Evolutionary conservation across 1,139 yeast species (phyloP), one percentile per base, ranked within the genome.

Genomic region (Yarrowia galli): DNA sequence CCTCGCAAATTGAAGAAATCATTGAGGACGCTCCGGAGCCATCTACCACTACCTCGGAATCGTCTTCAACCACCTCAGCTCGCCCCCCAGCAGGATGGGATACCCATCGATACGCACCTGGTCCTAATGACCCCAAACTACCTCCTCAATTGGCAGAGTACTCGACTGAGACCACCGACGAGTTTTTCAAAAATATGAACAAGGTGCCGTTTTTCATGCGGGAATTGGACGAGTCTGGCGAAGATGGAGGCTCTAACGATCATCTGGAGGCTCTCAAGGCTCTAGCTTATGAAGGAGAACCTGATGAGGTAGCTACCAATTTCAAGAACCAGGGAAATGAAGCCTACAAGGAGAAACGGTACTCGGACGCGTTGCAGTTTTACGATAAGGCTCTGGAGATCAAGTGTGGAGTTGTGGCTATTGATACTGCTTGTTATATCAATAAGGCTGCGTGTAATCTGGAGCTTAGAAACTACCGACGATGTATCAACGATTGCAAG

Each of bases 281-380:
- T 15, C 82, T 96, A 74, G 98, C 97, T 0, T 93, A 91, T 75
- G 99, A 95, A 66, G 99, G 99, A 43, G 97, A 92, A 71, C 98
- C 98, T 0, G 87, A 89, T 73, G 99, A 95, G 74, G 82, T 93
- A 61, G 98, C 98, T 2, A 84, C 86, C 38, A 92, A 92, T 75
- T 95, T 93, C 81, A 92, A 92, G 72, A 88, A 85, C 71, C 98
- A 95, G 76, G 99, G 99, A 13, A 95, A 96, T 75, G 98, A 92
- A 25, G 85, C 91, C 70, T 95, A 84, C 79, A 88, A 85, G 76
- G 81, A 80, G 9, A 90, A 89, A 72, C 86, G 88, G 72, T 95
- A 85, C 78, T 83, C 85, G 69, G 87, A 87, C 71, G 99, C 99
- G 0, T 80, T 91, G 54, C 89, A 85, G 67, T 89, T 82, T 74